phyloP scores from a whole-genome alignment of 2,329 filamentous ascomycete species.

The Penicillium sclerotigenum region DNA sequence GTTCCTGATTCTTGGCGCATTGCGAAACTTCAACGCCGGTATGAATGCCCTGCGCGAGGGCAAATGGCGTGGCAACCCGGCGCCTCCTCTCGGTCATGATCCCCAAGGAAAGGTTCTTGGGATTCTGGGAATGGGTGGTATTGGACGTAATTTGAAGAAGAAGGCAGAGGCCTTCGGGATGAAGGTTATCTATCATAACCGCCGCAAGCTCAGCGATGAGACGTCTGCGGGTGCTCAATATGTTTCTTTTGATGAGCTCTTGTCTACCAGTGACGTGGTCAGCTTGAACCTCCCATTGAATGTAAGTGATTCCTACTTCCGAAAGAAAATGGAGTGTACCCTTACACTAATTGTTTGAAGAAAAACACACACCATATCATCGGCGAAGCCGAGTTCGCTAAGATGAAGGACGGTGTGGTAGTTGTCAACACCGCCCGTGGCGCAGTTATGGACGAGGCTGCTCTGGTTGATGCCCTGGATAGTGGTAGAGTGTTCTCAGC shows the following conservation, averaged over 20 bases:
- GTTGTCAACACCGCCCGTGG: constrained; percentile 81
- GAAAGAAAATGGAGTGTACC: not conserved
- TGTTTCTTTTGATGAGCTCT: constrained; percentile 68
- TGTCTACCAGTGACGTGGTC: constrained; percentile 69
- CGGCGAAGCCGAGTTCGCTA: constrained; percentile 64
- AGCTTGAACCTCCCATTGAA: constrained; percentile 80
- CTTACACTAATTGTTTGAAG: constrained; percentile 30
- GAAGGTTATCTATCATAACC: constrained; percentile 72
- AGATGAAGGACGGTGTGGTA: constrained; percentile 75
- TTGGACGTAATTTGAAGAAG: constrained; percentile 71
- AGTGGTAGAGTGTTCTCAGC: constrained; percentile 66
- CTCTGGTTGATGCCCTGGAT: constrained; percentile 70
- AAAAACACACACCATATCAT: constrained; percentile 72
- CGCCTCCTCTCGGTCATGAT: constrained; percentile 65
- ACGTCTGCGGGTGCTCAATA: constrained; percentile 41
- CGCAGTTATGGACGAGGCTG: constrained; percentile 76
- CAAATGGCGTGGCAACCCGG: constrained; percentile 61
- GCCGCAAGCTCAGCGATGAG: constrained; percentile 57
- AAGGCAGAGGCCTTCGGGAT: constrained; percentile 76
- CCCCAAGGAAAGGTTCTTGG: constrained; percentile 75
- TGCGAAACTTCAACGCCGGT: constrained; percentile 67
- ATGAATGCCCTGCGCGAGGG: constrained; percentile 65
- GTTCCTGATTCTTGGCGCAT: constrained; percentile 75
- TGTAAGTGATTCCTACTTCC: constrained; percentile 49
- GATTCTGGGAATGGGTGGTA: constrained; percentile 82